Base-by-base conservation (phyloP, 2,329 filamentous ascomycete species). In the Colletotrichum shisoi region DNA sequence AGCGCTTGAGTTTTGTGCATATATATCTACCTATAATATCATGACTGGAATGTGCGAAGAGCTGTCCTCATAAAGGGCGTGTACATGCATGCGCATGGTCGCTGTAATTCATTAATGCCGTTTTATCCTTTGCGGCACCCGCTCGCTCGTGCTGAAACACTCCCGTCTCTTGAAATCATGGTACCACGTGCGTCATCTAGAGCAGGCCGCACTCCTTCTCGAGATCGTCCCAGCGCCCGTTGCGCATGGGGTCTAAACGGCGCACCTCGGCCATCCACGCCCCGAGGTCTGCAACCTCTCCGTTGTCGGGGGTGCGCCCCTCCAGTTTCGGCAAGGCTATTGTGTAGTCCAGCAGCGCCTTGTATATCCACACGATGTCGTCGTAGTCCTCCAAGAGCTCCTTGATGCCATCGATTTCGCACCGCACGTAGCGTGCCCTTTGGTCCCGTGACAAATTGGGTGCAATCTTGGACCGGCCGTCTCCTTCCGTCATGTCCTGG, bases 311-410 rank as follows among this genome's bases (percentile, higher is more conserved):
- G 65, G 76, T 73, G 52, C 79, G 73, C 77, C 79, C 77, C 72
- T 84, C 83, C 68, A 91, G 73, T n/a, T 77, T 76, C 62, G 82
- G 83, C n/a, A 91, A 77, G 39, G 82, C 79, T 37, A 89, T 74
- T 1, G 89, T 89, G 74, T 92, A 93, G 69, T 92, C 87, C 27
- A 98, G 83, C 57, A 98, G 81, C 5, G 90, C 90, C 77, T 96
- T 92, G 74, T 97, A 96, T 51, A 97, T 91, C 87, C 93, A 95
- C 78, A 97, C 96, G 76, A 81, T 76, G 57, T 84, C 79, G 4
- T 75, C 69, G 69, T 85, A 94, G 70, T 85, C 87, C 64, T 86
- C 81, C 3, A 89, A 74, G 15, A 90, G 78, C 57, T 90, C 88
- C 71, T 86, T 86, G 68, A 97, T 88, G 63, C 88, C 88, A n/a